Percentiles rank a stretch among this genome's conserved stretches.
Conservation (phyloP, 331 rosid species). For the Acacia concinna region DNA sequence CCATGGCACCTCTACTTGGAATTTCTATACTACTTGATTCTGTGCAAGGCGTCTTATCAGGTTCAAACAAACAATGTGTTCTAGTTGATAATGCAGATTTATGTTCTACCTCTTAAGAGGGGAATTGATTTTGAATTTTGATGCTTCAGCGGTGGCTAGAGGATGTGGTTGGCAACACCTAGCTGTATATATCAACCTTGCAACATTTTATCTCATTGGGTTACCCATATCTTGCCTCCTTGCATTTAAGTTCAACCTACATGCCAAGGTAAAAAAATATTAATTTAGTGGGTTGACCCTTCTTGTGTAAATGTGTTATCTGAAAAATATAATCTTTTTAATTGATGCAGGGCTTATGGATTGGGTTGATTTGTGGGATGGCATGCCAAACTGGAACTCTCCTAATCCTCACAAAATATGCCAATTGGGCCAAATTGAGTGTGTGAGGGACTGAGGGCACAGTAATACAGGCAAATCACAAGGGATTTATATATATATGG, state of each 20-base stretch:
- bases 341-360: conserved; percentile 76
- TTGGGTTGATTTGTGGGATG: conserved; percentile 82
- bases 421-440: conserved; percentile 49
- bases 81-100: neutral
- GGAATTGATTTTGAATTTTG: conserved; percentile 3
- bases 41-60: conserved; percentile 83
- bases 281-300: neutral
- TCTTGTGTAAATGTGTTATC: neutral
- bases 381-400: conserved; percentile 57
- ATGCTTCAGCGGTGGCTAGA: conserved; percentile 66
- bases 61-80: conserved; percentile 34
- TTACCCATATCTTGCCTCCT: conserved; percentile 59
- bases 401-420: conserved; percentile 40
- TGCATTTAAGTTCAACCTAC: conserved; percentile 55
- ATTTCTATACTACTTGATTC: conserved; percentile 66
- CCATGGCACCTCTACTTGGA: conserved; percentile 66
- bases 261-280: conserved; percentile 53
- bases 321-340: neutral
- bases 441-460: neutral
- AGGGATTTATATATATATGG: no score
- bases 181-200: conserved; percentile 61
- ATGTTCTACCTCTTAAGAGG: neutral
- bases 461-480: neutral
- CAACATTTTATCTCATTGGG: conserved; percentile 63
- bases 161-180: conserved; percentile 85